Conservation (phyloP, 306 rosid species). For the Adenanthera pavonina region DNA sequence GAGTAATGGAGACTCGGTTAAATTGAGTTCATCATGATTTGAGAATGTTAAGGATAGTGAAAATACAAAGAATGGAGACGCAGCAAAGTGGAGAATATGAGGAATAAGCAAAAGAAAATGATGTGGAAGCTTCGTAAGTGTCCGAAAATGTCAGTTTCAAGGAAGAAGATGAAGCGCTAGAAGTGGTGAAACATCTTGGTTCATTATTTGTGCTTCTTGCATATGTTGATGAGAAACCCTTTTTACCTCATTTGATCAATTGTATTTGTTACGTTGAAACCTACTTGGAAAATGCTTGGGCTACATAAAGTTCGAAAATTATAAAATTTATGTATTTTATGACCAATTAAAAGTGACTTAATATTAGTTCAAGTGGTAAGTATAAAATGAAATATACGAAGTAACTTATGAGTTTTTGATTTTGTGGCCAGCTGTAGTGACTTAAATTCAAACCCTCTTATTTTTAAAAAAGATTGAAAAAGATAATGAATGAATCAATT, state of each 20-base stretch:
- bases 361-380: neutral
- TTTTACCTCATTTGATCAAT: neutral
- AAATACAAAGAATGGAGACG: constrained; percentile 50
- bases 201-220: constrained; percentile 8
- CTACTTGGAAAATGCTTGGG: neutral
- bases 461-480: too few species aligned
- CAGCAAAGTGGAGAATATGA: constrained; percentile 41
- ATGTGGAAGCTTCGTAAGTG: constrained; percentile 43
- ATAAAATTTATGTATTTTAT: too few species aligned
- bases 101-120: constrained; percentile 58
- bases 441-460: too few species aligned
- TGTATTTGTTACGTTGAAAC: neutral
- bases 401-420: too few species aligned
- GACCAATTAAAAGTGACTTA: too few species aligned
- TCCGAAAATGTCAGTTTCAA: constrained; percentile 10
- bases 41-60: constrained; percentile 3
- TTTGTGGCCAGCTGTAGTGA: too few species aligned
- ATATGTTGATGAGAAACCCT: neutral
- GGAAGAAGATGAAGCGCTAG: neutral
- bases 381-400: too few species aligned
- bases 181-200: neutral
- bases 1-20: constrained; percentile 10
- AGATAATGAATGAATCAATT: too few species aligned
- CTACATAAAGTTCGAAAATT: neutral
- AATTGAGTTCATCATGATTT: neutral